Evolutionary conservation across 2,329 filamentous ascomycete genomes (phyloP), one percentile per base, ranked within the genome.

Genomic region (Pseudogymnoascus verrucosus): DNA sequence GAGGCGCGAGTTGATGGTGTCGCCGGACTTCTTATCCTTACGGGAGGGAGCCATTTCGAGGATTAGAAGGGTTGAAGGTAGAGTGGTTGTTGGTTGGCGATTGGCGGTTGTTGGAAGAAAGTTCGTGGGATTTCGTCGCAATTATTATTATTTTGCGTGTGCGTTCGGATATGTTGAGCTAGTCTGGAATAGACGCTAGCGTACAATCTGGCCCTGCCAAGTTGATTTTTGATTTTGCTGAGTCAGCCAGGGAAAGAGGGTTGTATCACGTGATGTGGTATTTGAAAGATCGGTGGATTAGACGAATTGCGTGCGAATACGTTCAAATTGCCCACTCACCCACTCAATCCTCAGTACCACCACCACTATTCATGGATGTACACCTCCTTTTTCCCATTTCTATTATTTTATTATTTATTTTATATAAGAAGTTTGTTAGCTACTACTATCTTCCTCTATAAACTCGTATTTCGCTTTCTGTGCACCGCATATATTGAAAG

Each of bases 21-120:
- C 89, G 76, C 89, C 86, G 80, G 91, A 88, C 84, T 93, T 96
- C 87, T 90, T 93, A 79, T 78, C 83, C 81, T 90, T 90, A 87
- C 91, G 92, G 76, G 84, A 78, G 75, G 81, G 80, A 75, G 83
- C 84, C 83, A 86, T 89, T 84, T 79, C 59, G 47, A 57, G 68
- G 63, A 64, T 62, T 65, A 64, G 59, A 62, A 57, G 59, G 37
- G 59, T 61, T 62, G 69, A 64, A 63, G 66, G 70, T 68, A 64
- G 66, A 72, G 73, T 73, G 75, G 74, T 77, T 74, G 76, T 74
- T 75, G 71, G 68, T 64, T 68, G 63, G 64, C 54, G 23, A 37
- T 37, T 61, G 59, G 16, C 34, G 34, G 59, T 61, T 61, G 59
- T 31, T 57, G 47, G 47, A 51, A 19, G 47, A 57, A 31, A 57